phyloP scores from a whole-genome alignment of 2,329 filamentous ascomycete species.

The Exophiala sideris region DNA sequence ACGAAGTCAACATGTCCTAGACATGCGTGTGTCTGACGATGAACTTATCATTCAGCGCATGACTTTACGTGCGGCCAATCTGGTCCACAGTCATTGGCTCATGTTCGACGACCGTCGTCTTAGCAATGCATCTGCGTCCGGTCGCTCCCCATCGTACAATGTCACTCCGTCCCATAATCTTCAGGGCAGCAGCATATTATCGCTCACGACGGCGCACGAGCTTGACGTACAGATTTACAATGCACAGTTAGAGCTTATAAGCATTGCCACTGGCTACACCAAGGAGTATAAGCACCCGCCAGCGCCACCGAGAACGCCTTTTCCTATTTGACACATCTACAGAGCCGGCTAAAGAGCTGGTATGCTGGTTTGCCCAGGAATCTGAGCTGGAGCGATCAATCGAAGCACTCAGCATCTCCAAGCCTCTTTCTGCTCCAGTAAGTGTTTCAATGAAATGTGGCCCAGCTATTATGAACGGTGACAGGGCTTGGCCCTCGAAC shows the following conservation, averaged over 20 bases:
- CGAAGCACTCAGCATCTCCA: not conserved
- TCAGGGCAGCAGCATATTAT: not conserved
- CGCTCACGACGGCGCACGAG: not conserved
- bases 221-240: constrained; percentile 2
- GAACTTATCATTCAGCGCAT: constrained; percentile 1
- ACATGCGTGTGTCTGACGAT: constrained; percentile 2
- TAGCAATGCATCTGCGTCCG: too few species aligned
- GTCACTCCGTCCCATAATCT: not conserved
- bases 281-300: too few species aligned
- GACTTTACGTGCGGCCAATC: not conserved
- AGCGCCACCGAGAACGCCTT: not conserved
- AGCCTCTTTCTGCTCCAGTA: constrained; percentile 5
- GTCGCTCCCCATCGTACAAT: too few species aligned
- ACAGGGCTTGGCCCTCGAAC: too few species aligned
- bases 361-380: not conserved
- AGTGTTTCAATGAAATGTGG: too few species aligned
- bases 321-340: not conserved
- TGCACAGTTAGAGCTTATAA: constrained; percentile 2
- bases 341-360: not conserved
- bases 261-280: not conserved
- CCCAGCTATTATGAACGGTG: too few species aligned
- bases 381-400: not conserved
- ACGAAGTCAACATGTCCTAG: not conserved
- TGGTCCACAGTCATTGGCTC: not conserved
- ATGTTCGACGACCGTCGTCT: not conserved